phyloP scores from a whole-genome alignment of 1,284 basidiomycete genomes.

The Entoloma clypeatum region DNA sequence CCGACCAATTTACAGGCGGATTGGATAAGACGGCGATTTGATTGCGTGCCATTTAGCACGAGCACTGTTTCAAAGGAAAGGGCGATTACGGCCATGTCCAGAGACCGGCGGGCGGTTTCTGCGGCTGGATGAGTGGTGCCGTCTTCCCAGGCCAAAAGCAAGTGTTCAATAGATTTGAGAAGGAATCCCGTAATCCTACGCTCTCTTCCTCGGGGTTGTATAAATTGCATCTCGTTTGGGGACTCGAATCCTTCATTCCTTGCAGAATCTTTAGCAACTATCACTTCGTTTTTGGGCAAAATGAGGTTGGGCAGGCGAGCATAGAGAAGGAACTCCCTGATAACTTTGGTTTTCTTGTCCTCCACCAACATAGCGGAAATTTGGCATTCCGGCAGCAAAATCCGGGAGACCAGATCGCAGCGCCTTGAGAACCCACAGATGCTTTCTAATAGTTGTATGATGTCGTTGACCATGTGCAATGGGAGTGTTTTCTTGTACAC shows the following conservation, averaged over 20 bases:
- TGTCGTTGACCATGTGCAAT: constrained; percentile 54
- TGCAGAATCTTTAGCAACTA: constrained; percentile 1
- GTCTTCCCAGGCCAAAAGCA: constrained; percentile 50
- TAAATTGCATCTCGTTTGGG: constrained; percentile 30
- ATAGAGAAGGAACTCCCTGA: constrained; percentile 68
- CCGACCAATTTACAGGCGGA: constrained; percentile 54
- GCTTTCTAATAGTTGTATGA: constrained; percentile 59
- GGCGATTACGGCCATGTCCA: constrained; percentile 66
- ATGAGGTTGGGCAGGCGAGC: constrained; percentile 53
- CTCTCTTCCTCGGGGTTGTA: constrained; percentile 49
- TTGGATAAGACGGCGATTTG: constrained; percentile 58
- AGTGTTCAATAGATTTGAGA: constrained; percentile 51
- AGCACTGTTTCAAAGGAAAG: constrained; percentile 70
- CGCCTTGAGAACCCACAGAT: constrained; percentile 54
- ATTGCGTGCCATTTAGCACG: constrained; percentile 55
- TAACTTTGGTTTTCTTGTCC: constrained; percentile 51
- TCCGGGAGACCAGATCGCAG: constrained; percentile 42
- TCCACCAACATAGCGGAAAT: constrained; percentile 60
- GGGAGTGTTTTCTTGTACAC: constrained; percentile 42
- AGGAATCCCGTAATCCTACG: constrained; percentile 66
- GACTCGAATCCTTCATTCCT: constrained; percentile 6
- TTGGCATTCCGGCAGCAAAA: constrained; percentile 60
- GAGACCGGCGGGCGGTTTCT: constrained; percentile 57
- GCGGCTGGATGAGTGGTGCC: constrained; percentile 41
- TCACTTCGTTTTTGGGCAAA: constrained; percentile 12